Conservation (phyloP, 345 rosid genomes). For the Hibiscus trionum region DNA sequence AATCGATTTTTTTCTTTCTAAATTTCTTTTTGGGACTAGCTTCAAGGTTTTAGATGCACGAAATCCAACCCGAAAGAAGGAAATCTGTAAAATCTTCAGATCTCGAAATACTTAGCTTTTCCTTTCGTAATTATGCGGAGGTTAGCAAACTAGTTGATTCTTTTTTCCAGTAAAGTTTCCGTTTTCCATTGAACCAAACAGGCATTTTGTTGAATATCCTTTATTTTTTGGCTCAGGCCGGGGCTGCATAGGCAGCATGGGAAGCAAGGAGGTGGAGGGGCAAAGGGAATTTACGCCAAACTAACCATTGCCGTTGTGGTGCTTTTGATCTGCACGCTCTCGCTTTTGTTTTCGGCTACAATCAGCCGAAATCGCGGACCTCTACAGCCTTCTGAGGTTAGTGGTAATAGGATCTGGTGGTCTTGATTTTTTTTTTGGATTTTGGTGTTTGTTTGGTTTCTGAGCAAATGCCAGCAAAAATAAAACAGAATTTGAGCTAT, state of each 20-base stretch:
- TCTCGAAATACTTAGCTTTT: not conserved
- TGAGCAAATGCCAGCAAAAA: constrained; percentile 5
- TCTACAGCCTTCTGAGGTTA: constrained; percentile 47
- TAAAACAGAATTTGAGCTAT: not conserved
- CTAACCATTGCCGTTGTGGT: constrained; percentile 54
- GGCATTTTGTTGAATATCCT: not conserved
- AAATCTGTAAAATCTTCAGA: not conserved
- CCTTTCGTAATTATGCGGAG: constrained; percentile 5
- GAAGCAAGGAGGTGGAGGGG: constrained; percentile 41
- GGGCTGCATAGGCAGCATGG: constrained; percentile 64
- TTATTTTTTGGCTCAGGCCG: constrained; percentile 24
- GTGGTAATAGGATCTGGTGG: not conserved
- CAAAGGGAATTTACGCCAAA: constrained; percentile 54
- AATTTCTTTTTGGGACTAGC: not conserved
- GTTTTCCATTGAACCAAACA: constrained; percentile 2
- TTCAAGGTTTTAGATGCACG: not conserved
- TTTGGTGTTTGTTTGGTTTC: constrained; percentile 16
- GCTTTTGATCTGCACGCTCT: constrained; percentile 70
- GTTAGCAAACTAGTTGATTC: not conserved
- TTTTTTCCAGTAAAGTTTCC: not conserved
- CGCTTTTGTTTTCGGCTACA: constrained; percentile 47
- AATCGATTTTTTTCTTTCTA: no score
- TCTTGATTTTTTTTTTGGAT: constrained; percentile 7
- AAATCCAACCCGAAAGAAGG: not conserved
- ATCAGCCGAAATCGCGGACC: constrained; percentile 38